A percentile compares a stretch with the other conserved stretches of the same genome.
Evolutionary conservation across 768 basidiomycete species (phyloP).

Genomic region (Rhodotorula sphaerocarpa): DNA sequence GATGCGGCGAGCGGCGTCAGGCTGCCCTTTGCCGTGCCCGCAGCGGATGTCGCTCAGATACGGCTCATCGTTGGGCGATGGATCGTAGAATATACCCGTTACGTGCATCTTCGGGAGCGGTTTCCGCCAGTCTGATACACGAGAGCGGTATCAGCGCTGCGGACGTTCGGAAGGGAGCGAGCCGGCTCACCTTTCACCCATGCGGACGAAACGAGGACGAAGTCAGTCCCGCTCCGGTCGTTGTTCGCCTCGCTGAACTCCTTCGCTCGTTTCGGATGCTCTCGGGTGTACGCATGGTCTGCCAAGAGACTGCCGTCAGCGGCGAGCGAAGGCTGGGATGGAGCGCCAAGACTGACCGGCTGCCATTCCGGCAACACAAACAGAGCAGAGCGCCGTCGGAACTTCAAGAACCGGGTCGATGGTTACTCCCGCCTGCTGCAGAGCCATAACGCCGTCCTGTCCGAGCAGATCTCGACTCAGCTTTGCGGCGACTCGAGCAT

Average conservation of each 20-base stretch:
- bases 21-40: slow-evolving; percentile 59
- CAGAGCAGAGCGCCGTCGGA: slow-evolving; percentile 52
- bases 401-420: slow-evolving; percentile 51
- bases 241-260: slow-evolving; percentile 35
- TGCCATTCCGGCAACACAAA: slow-evolving; percentile 51
- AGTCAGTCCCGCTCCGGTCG: slow-evolving; percentile 42
- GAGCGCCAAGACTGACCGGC: too few relatives aligned
- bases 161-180: neutral
- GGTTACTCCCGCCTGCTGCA: slow-evolving; percentile 45
- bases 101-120: slow-evolving; percentile 70
- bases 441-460: slow-evolving; percentile 41
- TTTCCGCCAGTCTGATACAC: slow-evolving; percentile 60
- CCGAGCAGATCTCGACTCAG: too few relatives aligned
- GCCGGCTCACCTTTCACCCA: slow-evolving; percentile 62
- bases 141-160: neutral
- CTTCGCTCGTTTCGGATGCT: slow-evolving; percentile 1
- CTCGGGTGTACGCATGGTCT: slow-evolving; percentile 11
- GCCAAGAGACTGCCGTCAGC: neutral
- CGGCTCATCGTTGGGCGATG: slow-evolving; percentile 56
- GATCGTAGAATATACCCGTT: slow-evolving; percentile 50
- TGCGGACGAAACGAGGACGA: slow-evolving; percentile 64
- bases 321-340: too few relatives aligned
- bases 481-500: too few relatives aligned
- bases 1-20: slow-evolving; percentile 53
- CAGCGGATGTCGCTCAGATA: slow-evolving; percentile 60